Evolutionary conservation across 75 land plant genomes (phyloP).

Genomic region (Picea glauca): DNA sequence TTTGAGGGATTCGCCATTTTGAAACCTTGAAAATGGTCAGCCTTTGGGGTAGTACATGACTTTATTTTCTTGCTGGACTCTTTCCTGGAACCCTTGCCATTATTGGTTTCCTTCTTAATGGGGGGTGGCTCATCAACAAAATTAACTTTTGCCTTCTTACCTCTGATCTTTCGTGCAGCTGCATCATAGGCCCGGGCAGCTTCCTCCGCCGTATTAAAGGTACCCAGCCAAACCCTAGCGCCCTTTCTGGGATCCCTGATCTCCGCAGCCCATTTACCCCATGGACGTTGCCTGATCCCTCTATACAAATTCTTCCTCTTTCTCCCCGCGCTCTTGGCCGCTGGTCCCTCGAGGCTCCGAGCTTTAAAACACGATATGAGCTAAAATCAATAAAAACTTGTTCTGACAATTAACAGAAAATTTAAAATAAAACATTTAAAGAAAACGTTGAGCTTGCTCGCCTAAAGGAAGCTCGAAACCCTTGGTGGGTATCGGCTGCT

Average conservation of each 20-base stretch:
- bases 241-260: constrained; percentile 23
- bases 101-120: no score
- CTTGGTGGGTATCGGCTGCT: not conserved
- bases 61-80: not conserved
- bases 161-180: constrained; percentile 28
- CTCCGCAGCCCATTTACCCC: constrained; percentile 40
- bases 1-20: not conserved
- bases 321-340: not conserved
- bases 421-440: not conserved
- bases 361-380: not conserved
- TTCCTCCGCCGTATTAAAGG: constrained; percentile 20
- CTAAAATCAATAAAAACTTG: not conserved
- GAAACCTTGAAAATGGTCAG: not conserved
- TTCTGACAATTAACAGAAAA: not conserved
- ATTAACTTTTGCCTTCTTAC: constrained; percentile 39
- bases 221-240: constrained; percentile 23
- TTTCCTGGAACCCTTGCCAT: not conserved
- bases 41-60: not conserved
- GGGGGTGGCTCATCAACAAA: constrained; percentile 9
- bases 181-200: constrained; percentile 26
- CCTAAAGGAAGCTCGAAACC: not conserved
- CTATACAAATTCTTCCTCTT: constrained; percentile 11
- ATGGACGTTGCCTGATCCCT: constrained; percentile 45
- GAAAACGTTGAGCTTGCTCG: not conserved
- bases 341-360: not conserved